Conservation (phyloP, 805 yeast genomes). For the Candida corydali region DNA sequence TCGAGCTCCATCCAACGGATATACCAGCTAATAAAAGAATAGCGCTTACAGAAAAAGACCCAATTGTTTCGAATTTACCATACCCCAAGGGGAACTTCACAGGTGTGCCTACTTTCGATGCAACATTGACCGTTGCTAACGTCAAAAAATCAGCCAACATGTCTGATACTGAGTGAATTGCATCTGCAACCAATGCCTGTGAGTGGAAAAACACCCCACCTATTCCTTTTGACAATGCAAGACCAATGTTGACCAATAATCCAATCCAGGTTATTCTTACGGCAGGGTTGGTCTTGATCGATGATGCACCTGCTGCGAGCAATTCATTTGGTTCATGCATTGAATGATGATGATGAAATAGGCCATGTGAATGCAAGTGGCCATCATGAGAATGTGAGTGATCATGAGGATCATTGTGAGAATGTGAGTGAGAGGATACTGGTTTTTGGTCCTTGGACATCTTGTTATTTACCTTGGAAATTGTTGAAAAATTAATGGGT, state of each 20-base stretch:
- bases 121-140: conserved; percentile 78
- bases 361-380: conserved; percentile 14
- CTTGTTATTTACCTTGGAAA: background rate
- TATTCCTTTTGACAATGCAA: conserved; percentile 81
- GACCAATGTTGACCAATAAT: conserved; percentile 71
- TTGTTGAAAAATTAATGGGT: background rate
- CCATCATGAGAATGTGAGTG: conserved; percentile 1
- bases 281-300: conserved; percentile 62
- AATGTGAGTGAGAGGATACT: conserved; percentile 1
- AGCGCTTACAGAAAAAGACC: conserved; percentile 83
- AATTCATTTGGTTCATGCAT: conserved; percentile 45
- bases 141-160: conserved; percentile 87
- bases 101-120: conserved; percentile 53
- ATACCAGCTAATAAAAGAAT: conserved; percentile 83
- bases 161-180: conserved; percentile 90
- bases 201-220: conserved; percentile 95
- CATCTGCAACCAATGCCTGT: conserved; percentile 90
- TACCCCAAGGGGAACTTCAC: conserved; percentile 77
- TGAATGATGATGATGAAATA: conserved; percentile 42
- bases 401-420: background rate
- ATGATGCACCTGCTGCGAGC: conserved; percentile 19
- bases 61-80: conserved; percentile 90
- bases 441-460: background rate
- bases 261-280: conserved; percentile 94
- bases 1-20: conserved; percentile 84